phyloP scores from a whole-genome alignment of 2,329 filamentous ascomycete genomes.

The Neofusicoccum kwambonambiense region DNA sequence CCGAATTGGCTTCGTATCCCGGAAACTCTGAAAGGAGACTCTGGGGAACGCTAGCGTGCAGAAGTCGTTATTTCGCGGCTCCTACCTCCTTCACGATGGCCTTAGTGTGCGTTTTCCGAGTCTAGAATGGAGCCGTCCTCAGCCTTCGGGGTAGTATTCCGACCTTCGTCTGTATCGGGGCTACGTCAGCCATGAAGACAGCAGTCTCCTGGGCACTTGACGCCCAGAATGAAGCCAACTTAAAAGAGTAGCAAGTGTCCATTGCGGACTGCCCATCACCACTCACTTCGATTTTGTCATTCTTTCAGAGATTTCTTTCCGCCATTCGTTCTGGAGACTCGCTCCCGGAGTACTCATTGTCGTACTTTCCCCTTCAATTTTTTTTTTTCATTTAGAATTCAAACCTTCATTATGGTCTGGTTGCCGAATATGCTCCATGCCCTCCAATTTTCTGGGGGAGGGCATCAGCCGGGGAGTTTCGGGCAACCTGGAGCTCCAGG shows the following conservation, averaged over 20 bases:
- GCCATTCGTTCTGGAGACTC: neutral
- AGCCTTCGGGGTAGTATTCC: neutral
- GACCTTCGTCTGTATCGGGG: neutral
- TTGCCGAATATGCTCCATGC: neutral
- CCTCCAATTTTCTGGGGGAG: neutral
- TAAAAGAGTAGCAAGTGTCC: neutral
- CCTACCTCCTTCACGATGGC: neutral
- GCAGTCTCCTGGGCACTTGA: neutral
- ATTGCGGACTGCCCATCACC: neutral
- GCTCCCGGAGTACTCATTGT: neutral
- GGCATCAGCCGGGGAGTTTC: neutral
- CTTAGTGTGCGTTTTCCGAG: neutral
- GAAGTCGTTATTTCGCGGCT: neutral
- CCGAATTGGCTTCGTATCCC: too few species aligned
- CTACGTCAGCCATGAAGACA: neutral
- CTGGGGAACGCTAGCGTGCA: neutral
- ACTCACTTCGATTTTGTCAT: neutral
- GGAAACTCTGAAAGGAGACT: too few species aligned
- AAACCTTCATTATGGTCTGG: slow-evolving; percentile 1
- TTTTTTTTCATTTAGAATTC: neutral
- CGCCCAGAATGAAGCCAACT: neutral
- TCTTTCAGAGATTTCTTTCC: neutral
- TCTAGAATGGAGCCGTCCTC: too few species aligned
- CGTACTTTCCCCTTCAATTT: neutral
- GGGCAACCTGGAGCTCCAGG: neutral